Percentiles rank a stretch among this genome's conserved stretches.
These are phyloP conservation scores for Ogataea dorogensis DNA, from an alignment of 805 yeast species.

Conservation along the genomic window DNA sequence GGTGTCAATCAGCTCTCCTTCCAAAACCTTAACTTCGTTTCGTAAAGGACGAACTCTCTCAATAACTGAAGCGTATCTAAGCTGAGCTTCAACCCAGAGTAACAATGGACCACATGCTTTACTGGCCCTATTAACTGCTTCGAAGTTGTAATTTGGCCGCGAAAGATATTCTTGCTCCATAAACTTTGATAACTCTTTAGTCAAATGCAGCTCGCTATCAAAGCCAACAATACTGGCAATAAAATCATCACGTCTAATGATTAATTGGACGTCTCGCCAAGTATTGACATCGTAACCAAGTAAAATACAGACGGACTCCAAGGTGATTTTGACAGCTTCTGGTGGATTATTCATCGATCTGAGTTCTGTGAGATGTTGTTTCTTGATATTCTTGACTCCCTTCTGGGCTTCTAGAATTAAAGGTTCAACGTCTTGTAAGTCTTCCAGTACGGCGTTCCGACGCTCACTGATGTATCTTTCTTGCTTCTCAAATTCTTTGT, in stretches of 20 bases:
- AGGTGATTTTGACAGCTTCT: slow-evolving; percentile 73
- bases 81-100: slow-evolving; percentile 88
- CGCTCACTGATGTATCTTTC: slow-evolving; percentile 59
- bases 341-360: slow-evolving; percentile 92
- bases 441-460: slow-evolving; percentile 52
- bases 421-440: slow-evolving; percentile 79
- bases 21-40: slow-evolving; percentile 60
- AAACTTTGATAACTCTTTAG: slow-evolving; percentile 47
- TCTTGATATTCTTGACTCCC: slow-evolving; percentile 91
- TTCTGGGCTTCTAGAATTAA: slow-evolving; percentile 78
- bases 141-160: slow-evolving; percentile 63
- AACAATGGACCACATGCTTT: slow-evolving; percentile 92
- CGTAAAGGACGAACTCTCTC: slow-evolving; percentile 73
- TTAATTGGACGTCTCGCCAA: slow-evolving; percentile 83
- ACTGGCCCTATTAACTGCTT: slow-evolving; percentile 81
- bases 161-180: slow-evolving; percentile 64
- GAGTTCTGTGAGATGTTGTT: slow-evolving; percentile 86
- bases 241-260: slow-evolving; percentile 85
- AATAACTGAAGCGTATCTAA: slow-evolving; percentile 69
- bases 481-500: slow-evolving; percentile 64
- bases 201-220: slow-evolving; percentile 59
- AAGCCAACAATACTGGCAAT: slow-evolving; percentile 77
- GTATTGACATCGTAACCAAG: slow-evolving; percentile 62
- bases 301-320: slow-evolving; percentile 86
- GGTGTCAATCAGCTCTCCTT: slow-evolving; percentile 58